Evolutionary conservation across 2,329 filamentous ascomycete species (phyloP).

Genomic region (Talaromyces sp.): DNA sequence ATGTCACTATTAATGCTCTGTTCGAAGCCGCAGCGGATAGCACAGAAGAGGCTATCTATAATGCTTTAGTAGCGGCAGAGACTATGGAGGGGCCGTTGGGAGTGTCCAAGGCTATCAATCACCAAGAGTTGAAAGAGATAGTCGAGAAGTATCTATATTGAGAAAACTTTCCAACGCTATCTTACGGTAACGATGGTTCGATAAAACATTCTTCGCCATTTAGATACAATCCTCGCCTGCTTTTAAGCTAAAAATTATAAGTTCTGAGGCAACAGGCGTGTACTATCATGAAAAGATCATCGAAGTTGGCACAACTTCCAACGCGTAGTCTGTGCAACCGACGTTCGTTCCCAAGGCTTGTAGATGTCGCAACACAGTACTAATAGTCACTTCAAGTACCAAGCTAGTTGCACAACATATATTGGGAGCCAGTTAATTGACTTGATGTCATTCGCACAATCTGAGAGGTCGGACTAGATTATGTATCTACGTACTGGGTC

Average conservation of each 20-base stretch:
- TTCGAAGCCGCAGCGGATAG: slow-evolving; percentile 14
- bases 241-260: not conserved
- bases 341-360: not conserved
- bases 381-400: not conserved
- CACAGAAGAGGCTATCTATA: slow-evolving; percentile 17
- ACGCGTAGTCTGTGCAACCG: not conserved
- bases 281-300: not conserved
- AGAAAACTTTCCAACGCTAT: not conserved
- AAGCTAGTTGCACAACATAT: not conserved
- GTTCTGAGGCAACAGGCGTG: not conserved
- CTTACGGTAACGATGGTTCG: not conserved
- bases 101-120: slow-evolving; percentile 5
- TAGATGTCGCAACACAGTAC: not conserved
- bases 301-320: not conserved
- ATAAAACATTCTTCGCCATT: not conserved
- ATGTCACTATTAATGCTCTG: slow-evolving; percentile 16
- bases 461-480: not conserved
- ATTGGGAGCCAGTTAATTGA: too few species aligned
- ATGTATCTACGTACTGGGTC: not conserved
- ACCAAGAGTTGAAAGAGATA: slow-evolving; percentile 12
- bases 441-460: not conserved
- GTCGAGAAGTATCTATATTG: slow-evolving; percentile 9
- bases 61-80: slow-evolving; percentile 10
- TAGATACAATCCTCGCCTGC: too few species aligned
- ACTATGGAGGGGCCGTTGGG: slow-evolving; percentile 16